A percentile compares a stretch with the other conserved stretches of the same genome.
Conservation (phyloP, 2,329 filamentous ascomycete genomes). For the Neofusicoccum kwambonambiense region DNA sequence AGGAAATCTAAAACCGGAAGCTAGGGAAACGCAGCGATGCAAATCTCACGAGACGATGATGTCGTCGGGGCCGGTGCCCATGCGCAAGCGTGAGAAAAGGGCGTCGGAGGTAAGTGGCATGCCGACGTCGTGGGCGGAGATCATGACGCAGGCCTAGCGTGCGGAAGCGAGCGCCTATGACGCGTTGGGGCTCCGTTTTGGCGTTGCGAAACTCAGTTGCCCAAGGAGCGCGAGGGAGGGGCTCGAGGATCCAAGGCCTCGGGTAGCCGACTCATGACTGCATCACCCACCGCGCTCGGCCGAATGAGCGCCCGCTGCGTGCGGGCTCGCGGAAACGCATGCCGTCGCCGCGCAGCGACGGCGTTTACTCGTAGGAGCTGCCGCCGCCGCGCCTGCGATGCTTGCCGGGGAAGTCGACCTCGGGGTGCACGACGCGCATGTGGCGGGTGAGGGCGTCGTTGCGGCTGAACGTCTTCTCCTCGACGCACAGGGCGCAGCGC, state of each 20-base stretch:
- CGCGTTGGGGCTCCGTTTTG: constrained; percentile 6
- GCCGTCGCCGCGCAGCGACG: not conserved
- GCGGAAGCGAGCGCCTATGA: constrained; percentile 13
- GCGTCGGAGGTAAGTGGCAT: constrained; percentile 5
- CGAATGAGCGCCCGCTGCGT: not conserved
- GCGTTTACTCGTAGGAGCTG: constrained; percentile 12
- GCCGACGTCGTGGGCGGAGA: constrained; percentile 14
- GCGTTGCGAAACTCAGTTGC: not conserved
- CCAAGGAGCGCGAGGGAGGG: constrained; percentile 2
- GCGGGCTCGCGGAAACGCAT: not conserved
- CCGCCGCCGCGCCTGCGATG: constrained; percentile 43
- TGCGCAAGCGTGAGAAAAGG: constrained; percentile 1
- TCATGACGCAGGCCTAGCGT: constrained; percentile 16
- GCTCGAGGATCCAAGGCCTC: constrained; percentile 10
- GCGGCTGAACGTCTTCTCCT: constrained; percentile 95
- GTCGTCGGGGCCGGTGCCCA: not conserved
- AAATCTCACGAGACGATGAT: constrained; percentile 10
- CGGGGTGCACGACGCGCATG: constrained; percentile 90
- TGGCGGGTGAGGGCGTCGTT: constrained; percentile 93
- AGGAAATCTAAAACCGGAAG: constrained; percentile 5
- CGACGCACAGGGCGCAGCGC: constrained; percentile 85
- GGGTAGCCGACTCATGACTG: constrained; percentile 10
- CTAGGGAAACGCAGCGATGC: constrained; percentile 4
- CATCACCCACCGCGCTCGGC: not conserved
- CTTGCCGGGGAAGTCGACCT: constrained; percentile 78